Evolutionary conservation across 352 stramenopile species (phyloP).

Genomic region (Globisporangium barbulae): DNA sequence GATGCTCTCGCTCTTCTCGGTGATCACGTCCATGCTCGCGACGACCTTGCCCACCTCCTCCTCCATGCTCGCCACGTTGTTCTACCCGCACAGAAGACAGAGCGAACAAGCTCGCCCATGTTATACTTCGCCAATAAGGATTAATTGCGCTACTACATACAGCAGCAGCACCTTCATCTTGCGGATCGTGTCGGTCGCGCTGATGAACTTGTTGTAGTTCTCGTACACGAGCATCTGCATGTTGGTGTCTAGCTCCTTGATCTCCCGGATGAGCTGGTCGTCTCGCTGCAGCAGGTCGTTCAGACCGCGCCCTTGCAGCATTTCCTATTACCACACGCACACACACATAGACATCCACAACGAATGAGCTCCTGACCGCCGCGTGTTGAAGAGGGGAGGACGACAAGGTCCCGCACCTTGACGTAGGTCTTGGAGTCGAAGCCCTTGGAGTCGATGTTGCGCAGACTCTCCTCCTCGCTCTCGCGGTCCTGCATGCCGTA

Average conservation of each 20-base stretch:
- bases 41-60: constrained; percentile 85
- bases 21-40: constrained; percentile 88
- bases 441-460: constrained; percentile 73
- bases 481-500: constrained; percentile 81
- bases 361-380: not conserved
- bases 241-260: constrained; percentile 95
- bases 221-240: constrained; percentile 99
- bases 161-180: constrained; percentile 82
- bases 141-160: too few relatives aligned
- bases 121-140: not conserved
- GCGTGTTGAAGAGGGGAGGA: not conserved
- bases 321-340: constrained; percentile 27
- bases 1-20: constrained; percentile 78
- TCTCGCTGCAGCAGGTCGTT: constrained; percentile 72
- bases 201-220: constrained; percentile 99
- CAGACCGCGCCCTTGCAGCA: constrained; percentile 57
- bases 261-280: constrained; percentile 83
- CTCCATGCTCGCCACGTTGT: constrained; percentile 91
- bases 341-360: not conserved
- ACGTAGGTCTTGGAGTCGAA: constrained; percentile 77
- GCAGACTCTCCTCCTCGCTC: constrained; percentile 56
- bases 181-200: constrained; percentile 98
- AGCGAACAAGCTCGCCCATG: not conserved
- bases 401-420: constrained; percentile 30
- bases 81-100: constrained; percentile 25